Evolutionary conservation across 306 rosid genomes (phyloP), one percentile per base, ranked within the genome.

Genomic region (Geum urbanum): DNA sequence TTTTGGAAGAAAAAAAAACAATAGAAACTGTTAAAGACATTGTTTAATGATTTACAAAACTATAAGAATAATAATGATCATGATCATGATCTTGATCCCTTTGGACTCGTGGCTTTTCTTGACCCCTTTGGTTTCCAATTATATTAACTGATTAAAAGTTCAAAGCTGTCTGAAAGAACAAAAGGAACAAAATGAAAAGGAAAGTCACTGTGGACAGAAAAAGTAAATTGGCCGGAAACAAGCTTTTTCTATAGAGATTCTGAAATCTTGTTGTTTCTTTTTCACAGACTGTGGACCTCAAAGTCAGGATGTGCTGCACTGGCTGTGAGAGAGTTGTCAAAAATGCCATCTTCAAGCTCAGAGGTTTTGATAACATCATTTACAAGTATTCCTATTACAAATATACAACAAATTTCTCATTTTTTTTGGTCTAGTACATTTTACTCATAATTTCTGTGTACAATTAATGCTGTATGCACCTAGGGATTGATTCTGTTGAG

Each of bases 221-320:
- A 37, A 67, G 49, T 32, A 50, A 11, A 72, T 22, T 32, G 37
- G 37, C 37, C 8, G 50, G 50, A 19, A 55, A 32, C 37, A 59
- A 50, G 64, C 61, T 47, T 59, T 20, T 53, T 14, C 13, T 13
- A 16, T 48, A 62, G 20, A 74, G 45, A 57, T 44, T 70, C 56
- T 44, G 55, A 70, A 44, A 74, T 55, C 51, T 70, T 61, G 80
- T 64, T 78, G 75, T 85, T 64, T 24, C 27, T 24, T 32, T 73
- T 71, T 94, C 88, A 68, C 89, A 94, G 98, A 94, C 97, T 0
- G 96, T 94, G 84, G 98, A 90, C 65, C 88, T 94, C 67, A 90
- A 85, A 83, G 98, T 90, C 55, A 84, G 98, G 81, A 94, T 94
- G 98, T 94, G 97, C 77, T 94, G 98, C 86, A 80, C 85, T 5